Conservation (phyloP, 2,329 filamentous ascomycete genomes). For the Colletotrichum sp. region DNA sequence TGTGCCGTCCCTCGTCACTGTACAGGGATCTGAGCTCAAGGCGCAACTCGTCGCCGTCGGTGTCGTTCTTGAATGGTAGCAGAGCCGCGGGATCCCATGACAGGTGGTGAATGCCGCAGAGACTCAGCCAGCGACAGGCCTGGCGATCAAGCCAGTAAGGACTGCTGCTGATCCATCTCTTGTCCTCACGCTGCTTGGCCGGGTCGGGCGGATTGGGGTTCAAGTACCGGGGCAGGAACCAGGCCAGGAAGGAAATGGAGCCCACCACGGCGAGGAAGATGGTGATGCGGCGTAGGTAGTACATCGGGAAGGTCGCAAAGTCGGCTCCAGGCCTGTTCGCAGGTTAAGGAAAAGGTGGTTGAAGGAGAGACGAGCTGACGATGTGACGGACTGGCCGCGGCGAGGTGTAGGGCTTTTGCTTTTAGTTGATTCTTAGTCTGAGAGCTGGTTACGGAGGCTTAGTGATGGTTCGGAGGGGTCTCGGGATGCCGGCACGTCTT, state of each 20-base stretch:
- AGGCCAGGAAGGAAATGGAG: slow-evolving; percentile 52
- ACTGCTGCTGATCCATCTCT: slow-evolving; percentile 72
- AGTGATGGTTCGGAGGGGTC: slow-evolving; percentile 14
- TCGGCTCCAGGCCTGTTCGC: slow-evolving; percentile 14
- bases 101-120: slow-evolving; percentile 82
- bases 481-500: slow-evolving; percentile 20
- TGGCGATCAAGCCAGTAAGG: slow-evolving; percentile 78
- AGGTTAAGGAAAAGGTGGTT: neutral
- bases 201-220: slow-evolving; percentile 68
- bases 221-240: slow-evolving; percentile 58
- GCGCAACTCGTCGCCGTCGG: slow-evolving; percentile 29
- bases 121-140: slow-evolving; percentile 76
- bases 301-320: slow-evolving; percentile 37
- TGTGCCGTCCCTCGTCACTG: slow-evolving; percentile 23
- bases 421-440: neutral
- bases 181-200: slow-evolving; percentile 67
- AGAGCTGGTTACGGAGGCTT: slow-evolving; percentile 11
- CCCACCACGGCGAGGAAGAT: slow-evolving; percentile 44
- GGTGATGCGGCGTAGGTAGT: slow-evolving; percentile 50
- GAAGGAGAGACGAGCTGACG: neutral
- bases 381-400: neutral
- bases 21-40: slow-evolving; percentile 37
- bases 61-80: slow-evolving; percentile 23
- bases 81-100: slow-evolving; percentile 60
- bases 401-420: neutral